These are phyloP conservation scores for Aphanocladium album DNA, from an alignment of 2,329 filamentous ascomycete genomes.

Conservation along the genomic window DNA sequence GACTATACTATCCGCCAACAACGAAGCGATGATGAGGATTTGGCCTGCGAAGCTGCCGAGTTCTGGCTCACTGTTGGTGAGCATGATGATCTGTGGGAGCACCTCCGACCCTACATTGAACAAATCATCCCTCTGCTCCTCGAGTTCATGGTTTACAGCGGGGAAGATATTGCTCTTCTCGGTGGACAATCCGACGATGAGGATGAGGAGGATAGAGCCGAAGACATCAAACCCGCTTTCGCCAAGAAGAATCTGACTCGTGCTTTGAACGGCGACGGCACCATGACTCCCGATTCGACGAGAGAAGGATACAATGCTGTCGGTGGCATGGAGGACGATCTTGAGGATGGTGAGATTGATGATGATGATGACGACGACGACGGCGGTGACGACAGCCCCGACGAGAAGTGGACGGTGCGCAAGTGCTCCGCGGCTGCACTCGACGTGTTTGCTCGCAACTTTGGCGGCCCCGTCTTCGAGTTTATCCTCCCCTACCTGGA, in stretches of 20 bases:
- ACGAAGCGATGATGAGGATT: constrained; percentile 77
- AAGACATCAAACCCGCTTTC: constrained; percentile 92
- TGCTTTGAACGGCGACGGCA: constrained; percentile 48
- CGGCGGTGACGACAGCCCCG: constrained; percentile 75
- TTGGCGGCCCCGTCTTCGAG: constrained; percentile 81
- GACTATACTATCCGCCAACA: constrained; percentile 93
- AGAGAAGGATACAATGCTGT: constrained; percentile 54
- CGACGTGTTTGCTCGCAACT: constrained; percentile 89
- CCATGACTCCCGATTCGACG: constrained; percentile 44
- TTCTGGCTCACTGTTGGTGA: constrained; percentile 96
- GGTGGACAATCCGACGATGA: constrained; percentile 85
- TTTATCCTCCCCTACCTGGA: constrained; percentile 90
- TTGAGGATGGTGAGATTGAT: constrained; percentile 83
- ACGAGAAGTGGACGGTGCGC: constrained; percentile 89
- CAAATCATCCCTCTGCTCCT: constrained; percentile 88
- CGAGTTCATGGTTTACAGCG: constrained; percentile 92
- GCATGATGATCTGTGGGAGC: constrained; percentile 71
- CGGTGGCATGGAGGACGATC: constrained; percentile 63
- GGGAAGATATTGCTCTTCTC: constrained; percentile 83
- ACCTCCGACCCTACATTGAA: constrained; percentile 69
- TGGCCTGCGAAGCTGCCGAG: constrained; percentile 91
- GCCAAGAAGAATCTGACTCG: constrained; percentile 64
- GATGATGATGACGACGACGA: constrained; percentile 69
- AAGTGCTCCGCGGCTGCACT: constrained; percentile 96
- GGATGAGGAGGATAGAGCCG: constrained; percentile 79